Base-by-base conservation (phyloP, 2,329 filamentous ascomycete species). In the Pleurostoma richardsiae region DNA sequence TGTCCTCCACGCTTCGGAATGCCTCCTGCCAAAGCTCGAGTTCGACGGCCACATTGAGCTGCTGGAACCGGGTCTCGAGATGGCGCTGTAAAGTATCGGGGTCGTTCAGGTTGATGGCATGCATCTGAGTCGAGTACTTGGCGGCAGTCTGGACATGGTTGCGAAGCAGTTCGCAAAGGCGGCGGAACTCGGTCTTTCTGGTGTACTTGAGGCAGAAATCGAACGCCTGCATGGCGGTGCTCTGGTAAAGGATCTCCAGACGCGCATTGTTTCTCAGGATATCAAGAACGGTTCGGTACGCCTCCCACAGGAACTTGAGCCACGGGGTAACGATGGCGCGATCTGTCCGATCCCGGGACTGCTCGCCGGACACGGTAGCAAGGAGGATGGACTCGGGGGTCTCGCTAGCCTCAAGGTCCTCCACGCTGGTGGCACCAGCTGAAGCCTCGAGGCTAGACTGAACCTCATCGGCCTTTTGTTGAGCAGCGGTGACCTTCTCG, bases 221-320 rank as follows among this genome's bases (percentile, higher is more conserved):
- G 77, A 99, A 99, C 44, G 94, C 94, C 74, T 97, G 94, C 69
- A 92, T 90, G 58, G 94, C 94, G 46, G 94, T 99, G 69, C 86
- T 90, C 81, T 99, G 94, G 73, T 99, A 99, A 76, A 97, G 92
- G 49, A 95, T 83, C 76, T 99, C 94, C 48, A 99, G 82, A 49
- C 94, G 86, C 48, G 94, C 92, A 76, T 99, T 99, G 80, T 99
- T 99, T 76, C 95, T 91, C 63, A 99, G 84, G 62, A 99, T 99
- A 62, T 99, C 94, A 62, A 99, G 81, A 39, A 99, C 94, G 36
- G 94, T 99, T 52, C 94, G 88, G 76, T 99, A 99, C 11, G 94
- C 96, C 77, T 99, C 94, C 94, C 94, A 99, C 53, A 99, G 78
- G 66, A 99, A 99, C 76, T 99, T 99, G 63, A 99, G 82, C 94